A percentile compares a stretch with the other conserved stretches of the same genome.
phyloP scores from a whole-genome alignment of 805 yeast genomes.

The Metschnikowia amazonensis region DNA sequence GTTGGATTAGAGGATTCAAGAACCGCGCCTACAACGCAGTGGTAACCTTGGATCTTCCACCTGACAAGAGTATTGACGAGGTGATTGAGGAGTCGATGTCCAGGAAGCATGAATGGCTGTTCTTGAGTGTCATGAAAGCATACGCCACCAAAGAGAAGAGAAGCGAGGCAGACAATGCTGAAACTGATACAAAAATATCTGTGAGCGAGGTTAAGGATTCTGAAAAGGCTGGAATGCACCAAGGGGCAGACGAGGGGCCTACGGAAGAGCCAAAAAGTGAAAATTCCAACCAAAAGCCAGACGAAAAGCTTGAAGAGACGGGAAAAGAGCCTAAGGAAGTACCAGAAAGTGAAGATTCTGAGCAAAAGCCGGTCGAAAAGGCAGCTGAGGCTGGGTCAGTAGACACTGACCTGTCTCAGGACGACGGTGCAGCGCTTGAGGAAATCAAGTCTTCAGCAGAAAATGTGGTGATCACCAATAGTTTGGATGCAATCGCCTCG shows the following conservation, averaged over 20 bases:
- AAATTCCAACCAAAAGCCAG: background rate
- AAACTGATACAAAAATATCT: background rate
- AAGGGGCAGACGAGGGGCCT: background rate
- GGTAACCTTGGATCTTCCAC: constrained; percentile 38
- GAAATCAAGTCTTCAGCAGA: constrained; percentile 5
- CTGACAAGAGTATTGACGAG: constrained; percentile 38
- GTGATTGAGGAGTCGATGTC: constrained; percentile 40
- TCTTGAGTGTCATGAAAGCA: constrained; percentile 8
- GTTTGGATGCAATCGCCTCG: background rate
- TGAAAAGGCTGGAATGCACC: background rate
- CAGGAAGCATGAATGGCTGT: constrained; percentile 18
- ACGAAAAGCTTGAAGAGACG: background rate
- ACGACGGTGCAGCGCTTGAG: constrained; percentile 1
- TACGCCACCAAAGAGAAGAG: constrained; percentile 8
- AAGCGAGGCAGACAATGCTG: background rate
- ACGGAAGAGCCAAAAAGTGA: background rate
- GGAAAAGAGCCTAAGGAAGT: background rate
- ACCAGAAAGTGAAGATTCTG: background rate
- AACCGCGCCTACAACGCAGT: constrained; percentile 47
- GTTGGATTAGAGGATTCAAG: constrained; percentile 26
- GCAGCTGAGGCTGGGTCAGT: background rate
- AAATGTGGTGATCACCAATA: constrained; percentile 1
- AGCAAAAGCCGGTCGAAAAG: background rate
- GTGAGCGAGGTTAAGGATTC: background rate
- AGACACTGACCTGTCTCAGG: background rate